Evolutionary conservation across 139 green algal genomes (phyloP).

Genomic region (Chlorella sp.): DNA sequence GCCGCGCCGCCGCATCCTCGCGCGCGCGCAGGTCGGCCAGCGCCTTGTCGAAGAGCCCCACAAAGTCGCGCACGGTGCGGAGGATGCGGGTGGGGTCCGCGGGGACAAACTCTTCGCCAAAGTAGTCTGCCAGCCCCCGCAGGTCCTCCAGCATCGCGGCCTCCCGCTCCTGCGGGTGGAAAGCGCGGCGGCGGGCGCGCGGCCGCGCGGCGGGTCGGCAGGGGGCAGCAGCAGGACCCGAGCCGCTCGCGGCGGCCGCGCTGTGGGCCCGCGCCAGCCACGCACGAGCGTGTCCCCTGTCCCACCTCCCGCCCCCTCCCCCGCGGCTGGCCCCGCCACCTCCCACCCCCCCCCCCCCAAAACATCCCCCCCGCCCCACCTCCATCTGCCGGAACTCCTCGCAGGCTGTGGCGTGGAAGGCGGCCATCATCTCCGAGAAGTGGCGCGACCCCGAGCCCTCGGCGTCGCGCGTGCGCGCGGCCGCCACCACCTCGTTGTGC

Average conservation of each 20-base stretch:
- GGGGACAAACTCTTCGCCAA: conserved; percentile 53
- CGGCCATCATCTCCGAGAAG: conserved; percentile 49
- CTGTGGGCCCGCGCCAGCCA: too few relatives aligned
- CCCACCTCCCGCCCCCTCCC: too few relatives aligned
- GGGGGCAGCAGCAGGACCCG: too few relatives aligned
- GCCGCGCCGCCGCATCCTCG: conserved; percentile 5
- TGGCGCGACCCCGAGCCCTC: conserved; percentile 18
- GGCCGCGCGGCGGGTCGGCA: too few relatives aligned
- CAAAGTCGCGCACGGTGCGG: conserved; percentile 60
- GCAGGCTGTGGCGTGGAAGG: conserved; percentile 40
- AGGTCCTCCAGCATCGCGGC: conserved; percentile 28
- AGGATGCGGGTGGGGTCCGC: conserved; percentile 52
- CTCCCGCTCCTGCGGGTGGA: conserved; percentile 28
- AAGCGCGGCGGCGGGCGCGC: too few relatives aligned
- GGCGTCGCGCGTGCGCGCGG: conserved; percentile 4
- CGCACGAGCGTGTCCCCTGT: too few relatives aligned
- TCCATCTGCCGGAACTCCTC: conserved; percentile 38
- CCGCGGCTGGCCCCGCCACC: too few relatives aligned
- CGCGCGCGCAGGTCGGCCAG: conserved; percentile 28
- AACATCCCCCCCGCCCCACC: too few relatives aligned
- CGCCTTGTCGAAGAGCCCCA: conserved; percentile 58
- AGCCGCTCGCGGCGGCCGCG: background rate
- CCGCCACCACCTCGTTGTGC: conserved; percentile 40
- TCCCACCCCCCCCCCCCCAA: too few relatives aligned
- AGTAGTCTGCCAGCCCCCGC: conserved; percentile 52